These are phyloP conservation scores for Pseudonitzschia multistriata DNA, from an alignment of 108 stramenopile genomes.

Conservation along the genomic window DNA sequence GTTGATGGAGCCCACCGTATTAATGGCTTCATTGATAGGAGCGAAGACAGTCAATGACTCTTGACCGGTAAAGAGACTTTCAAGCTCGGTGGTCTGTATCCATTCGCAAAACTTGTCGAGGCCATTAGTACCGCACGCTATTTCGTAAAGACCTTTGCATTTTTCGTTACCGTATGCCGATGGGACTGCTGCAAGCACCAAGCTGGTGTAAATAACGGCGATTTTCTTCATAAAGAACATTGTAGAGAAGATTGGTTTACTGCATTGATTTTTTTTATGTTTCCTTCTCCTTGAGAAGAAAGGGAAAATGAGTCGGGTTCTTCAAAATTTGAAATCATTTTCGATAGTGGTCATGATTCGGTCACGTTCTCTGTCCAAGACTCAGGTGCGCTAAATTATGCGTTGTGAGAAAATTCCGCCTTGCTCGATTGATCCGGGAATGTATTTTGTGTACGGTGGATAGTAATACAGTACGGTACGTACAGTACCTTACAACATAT, in stretches of 20 bases:
- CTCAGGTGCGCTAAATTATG: neutral
- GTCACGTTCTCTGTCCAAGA: neutral
- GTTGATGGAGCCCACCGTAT: slow-evolving; percentile 7
- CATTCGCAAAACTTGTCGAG: neutral
- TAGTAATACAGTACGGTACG: too few relatives aligned
- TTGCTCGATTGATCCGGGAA: neutral
- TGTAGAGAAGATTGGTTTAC: neutral
- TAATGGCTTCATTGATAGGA: slow-evolving; percentile 53
- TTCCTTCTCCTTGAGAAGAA: too few relatives aligned
- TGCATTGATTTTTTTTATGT: too few relatives aligned
- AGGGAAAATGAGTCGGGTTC: too few relatives aligned
- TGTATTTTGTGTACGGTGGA: neutral
- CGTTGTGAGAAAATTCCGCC: neutral
- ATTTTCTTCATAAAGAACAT: neutral
- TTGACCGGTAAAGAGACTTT: neutral
- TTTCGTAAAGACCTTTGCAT: neutral
- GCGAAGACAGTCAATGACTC: slow-evolving; percentile 38
- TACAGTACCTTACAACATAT: neutral
- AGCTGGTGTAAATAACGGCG: neutral
- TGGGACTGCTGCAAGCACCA: neutral
- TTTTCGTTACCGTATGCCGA: neutral
- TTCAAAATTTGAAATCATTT: too few relatives aligned
- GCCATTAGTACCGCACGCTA: neutral
- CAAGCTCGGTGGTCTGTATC: neutral
- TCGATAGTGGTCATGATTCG: neutral